Conservation (phyloP, 495 filamentous ascomycete species). For the Penicillium lagena region DNA sequence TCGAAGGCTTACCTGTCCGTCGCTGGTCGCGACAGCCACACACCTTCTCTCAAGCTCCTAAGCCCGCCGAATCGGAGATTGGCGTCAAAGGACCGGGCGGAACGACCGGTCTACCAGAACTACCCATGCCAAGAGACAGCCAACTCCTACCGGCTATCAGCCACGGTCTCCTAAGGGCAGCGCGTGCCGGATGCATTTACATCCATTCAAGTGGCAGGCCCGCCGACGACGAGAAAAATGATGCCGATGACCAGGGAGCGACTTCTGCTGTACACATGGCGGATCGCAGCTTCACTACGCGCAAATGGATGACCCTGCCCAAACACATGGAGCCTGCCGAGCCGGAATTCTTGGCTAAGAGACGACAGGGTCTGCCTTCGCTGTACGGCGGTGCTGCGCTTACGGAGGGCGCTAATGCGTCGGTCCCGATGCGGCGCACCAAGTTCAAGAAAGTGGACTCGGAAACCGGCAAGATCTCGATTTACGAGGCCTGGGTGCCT, state of each 20-base stretch:
- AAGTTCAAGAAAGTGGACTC: conserved; percentile 73
- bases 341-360: conserved; percentile 78
- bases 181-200: conserved; percentile 67
- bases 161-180: conserved; percentile 77
- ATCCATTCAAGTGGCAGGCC: conserved; percentile 39
- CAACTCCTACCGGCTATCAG: conserved; percentile 71
- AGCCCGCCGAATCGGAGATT: conserved; percentile 42
- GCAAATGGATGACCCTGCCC: conserved; percentile 73
- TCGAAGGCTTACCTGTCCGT: conserved; percentile 88
- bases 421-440: conserved; percentile 58
- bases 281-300: conserved; percentile 59
- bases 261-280: conserved; percentile 18
- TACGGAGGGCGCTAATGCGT: conserved; percentile 34
- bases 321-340: conserved; percentile 69
- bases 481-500: conserved; percentile 73
- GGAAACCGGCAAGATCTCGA: conserved; percentile 63
- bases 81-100: conserved; percentile 53
- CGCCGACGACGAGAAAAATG: conserved; percentile 45
- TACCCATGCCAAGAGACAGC: conserved; percentile 80
- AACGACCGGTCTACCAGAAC: conserved; percentile 41
- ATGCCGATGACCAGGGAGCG: conserved; percentile 34
- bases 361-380: conserved; percentile 66
- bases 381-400: conserved; percentile 43
- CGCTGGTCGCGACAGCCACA: conserved; percentile 78
- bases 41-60: conserved; percentile 59